Evolutionary conservation across 805 yeast genomes (phyloP).

Genomic region (Lachancea lanzarotensis): DNA sequence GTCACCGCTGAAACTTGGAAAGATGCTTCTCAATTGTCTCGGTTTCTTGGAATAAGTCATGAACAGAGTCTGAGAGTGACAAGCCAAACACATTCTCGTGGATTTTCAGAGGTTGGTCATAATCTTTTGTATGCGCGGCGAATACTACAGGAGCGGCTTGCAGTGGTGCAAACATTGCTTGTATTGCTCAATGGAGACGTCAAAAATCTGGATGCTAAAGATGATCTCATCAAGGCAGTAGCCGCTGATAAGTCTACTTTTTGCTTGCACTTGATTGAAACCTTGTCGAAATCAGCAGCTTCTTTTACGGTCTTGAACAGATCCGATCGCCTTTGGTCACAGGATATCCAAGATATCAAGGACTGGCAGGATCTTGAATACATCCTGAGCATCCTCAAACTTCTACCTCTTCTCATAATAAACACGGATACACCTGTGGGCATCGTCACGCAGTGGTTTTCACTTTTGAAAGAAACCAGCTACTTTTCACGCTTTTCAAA

Average conservation of each 20-base stretch:
- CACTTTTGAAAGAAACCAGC: conserved; percentile 36
- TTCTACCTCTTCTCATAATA: conserved; percentile 37
- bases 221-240: conserved; percentile 18
- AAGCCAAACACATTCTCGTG: conserved; percentile 34
- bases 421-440: conserved; percentile 33
- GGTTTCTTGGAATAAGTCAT: conserved; percentile 35
- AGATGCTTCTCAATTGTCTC: conserved; percentile 38
- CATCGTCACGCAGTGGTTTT: conserved; percentile 47
- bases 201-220: conserved; percentile 19
- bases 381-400: conserved; percentile 32
- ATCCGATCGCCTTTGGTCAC: conserved; percentile 8
- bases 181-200: conserved; percentile 22
- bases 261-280: conserved; percentile 19
- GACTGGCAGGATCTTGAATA: conserved; percentile 30
- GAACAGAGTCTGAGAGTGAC: conserved; percentile 46
- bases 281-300: conserved; percentile 5
- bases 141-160: conserved; percentile 46
- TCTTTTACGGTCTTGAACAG: conserved; percentile 4
- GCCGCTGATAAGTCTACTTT: conserved; percentile 19
- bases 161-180: conserved; percentile 38
- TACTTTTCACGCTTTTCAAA: conserved; percentile 18
- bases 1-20: conserved; percentile 33
- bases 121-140: conserved; percentile 30
- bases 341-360: conserved; percentile 16
- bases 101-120: conserved; percentile 31